These are phyloP conservation scores for Amyloporia xantha DNA, from an alignment of 768 basidiomycete genomes.

Conservation along the genomic window DNA sequence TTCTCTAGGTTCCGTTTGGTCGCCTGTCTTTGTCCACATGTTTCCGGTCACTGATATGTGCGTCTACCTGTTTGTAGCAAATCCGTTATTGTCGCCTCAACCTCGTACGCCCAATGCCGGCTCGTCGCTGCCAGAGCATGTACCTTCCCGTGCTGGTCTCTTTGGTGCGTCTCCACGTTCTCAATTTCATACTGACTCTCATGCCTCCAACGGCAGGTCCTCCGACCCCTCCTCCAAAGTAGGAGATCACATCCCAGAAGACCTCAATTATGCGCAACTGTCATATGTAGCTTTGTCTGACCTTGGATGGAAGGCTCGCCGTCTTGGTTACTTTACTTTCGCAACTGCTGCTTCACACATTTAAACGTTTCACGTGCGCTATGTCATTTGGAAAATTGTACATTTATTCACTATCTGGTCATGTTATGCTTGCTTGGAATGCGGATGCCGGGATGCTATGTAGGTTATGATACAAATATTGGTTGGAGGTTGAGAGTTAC, in stretches of 20 bases:
- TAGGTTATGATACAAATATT: neutral
- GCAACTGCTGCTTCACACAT: no score
- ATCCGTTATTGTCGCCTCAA: slow-evolving; percentile 52
- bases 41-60: neutral
- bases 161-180: slow-evolving; percentile 45
- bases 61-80: slow-evolving; percentile 36
- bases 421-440: neutral
- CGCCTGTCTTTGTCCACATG: neutral
- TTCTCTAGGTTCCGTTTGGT: neutral
- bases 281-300: no score
- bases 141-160: slow-evolving; percentile 54
- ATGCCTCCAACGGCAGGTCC: slow-evolving; percentile 16
- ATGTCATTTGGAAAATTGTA: neutral
- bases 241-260: neutral
- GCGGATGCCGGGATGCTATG: neutral
- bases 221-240: slow-evolving; percentile 24
- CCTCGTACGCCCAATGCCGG: slow-evolving; percentile 30
- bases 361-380: neutral
- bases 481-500: no score
- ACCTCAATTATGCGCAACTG: no score
- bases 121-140: slow-evolving; percentile 26
- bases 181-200: neutral
- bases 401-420: neutral
- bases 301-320: no score
- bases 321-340: no score